Evolutionary conservation across 164 flowering plant species (phyloP).

Genomic region (Litsea cubeba): DNA sequence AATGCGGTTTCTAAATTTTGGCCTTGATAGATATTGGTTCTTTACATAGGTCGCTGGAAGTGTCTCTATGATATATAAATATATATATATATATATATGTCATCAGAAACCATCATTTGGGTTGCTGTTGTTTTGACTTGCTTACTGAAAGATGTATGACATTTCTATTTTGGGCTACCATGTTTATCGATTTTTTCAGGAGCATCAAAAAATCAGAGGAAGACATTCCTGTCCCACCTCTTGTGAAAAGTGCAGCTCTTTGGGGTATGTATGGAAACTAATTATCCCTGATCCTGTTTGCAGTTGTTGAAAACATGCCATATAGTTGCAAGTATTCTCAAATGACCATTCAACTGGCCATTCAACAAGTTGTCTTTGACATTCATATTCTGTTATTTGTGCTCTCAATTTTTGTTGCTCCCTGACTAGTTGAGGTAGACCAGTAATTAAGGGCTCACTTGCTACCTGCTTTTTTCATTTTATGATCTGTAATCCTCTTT

Average conservation of each 20-base stretch:
- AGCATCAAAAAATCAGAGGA: conserved; percentile 76
- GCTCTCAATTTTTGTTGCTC: no score
- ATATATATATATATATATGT: not conserved
- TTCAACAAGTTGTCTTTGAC: not conserved
- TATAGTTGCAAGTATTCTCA: not conserved
- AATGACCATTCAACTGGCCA: not conserved
- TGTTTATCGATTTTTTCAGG: conserved; percentile 30
- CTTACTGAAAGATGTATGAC: not conserved
- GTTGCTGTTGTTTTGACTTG: not conserved
- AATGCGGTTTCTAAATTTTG: no score
- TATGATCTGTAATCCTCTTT: no score
- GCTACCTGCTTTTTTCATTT: no score
- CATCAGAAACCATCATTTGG: not conserved
- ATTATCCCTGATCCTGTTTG: not conserved
- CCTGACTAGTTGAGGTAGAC: no score
- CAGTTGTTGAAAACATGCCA: not conserved
- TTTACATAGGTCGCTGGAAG: no score
- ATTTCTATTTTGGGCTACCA: not conserved
- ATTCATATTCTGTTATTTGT: no score
- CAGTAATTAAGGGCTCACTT: no score
- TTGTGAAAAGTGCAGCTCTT: conserved; percentile 86
- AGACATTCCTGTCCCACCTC: conserved; percentile 93
- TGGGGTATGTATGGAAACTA: conserved; percentile 54
- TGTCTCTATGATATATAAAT: no score
- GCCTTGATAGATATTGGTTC: no score